A percentile compares a stretch with the other conserved stretches of the same genome.
These are phyloP conservation scores for Saccharomycodes ludwigii DNA, from an alignment of 805 yeast genomes.

Conservation along the genomic window DNA sequence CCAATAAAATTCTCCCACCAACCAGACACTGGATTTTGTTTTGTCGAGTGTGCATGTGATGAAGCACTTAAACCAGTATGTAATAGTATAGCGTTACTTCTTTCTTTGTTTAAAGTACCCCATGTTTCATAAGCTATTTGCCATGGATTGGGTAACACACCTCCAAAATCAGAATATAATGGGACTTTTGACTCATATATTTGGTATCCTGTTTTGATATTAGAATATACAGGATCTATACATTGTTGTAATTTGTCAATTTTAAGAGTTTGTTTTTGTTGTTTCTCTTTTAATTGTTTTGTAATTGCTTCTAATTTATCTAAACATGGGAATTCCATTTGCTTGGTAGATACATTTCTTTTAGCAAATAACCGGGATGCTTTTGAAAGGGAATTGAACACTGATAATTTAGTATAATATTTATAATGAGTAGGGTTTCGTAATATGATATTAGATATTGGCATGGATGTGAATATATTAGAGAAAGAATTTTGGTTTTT, in stretches of 20 bases:
- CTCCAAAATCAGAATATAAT: conserved; percentile 71
- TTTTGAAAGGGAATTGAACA: too few species aligned
- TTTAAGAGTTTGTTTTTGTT: too few species aligned
- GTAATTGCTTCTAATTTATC: conserved; percentile 59
- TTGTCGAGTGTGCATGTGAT: conserved; percentile 81
- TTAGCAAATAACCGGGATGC: too few species aligned
- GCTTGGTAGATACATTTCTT: too few species aligned
- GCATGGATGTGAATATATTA: too few species aligned
- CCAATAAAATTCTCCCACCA: conserved; percentile 98
- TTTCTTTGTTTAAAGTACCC: conserved; percentile 58
- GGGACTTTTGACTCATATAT: conserved; percentile 43
- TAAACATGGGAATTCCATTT: conserved; percentile 73
- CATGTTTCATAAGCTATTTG: conserved; percentile 89
- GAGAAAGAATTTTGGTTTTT: too few species aligned
- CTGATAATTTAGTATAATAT: too few species aligned
- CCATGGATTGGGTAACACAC: conserved; percentile 54
- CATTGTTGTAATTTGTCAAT: conserved; percentile 15
- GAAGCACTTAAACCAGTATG: conserved; percentile 92
- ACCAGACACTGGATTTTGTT: conserved; percentile 56
- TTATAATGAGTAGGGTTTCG: too few species aligned
- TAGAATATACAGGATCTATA: conserved; percentile 78
- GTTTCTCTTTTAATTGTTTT: conserved; percentile 14
- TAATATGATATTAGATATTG: too few species aligned
- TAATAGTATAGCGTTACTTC: conserved; percentile 61
- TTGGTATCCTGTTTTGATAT: conserved; percentile 57